A percentile compares a stretch with the other conserved stretches of the same genome.
phyloP scores from a whole-genome alignment of 306 rosid species.

The Pachyrhizus erosus region DNA sequence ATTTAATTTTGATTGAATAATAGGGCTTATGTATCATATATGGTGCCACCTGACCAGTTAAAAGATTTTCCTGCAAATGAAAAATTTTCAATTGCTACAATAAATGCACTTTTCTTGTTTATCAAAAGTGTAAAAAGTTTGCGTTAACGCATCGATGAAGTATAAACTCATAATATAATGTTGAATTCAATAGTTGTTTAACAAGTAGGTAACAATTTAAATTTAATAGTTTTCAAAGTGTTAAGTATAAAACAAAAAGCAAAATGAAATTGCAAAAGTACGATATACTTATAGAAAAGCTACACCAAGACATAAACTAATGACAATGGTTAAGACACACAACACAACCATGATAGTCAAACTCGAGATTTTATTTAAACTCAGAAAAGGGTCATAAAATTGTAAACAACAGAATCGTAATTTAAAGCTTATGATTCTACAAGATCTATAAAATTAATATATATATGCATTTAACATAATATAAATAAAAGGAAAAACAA shows the following conservation, averaged over 20 bases:
- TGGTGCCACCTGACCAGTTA: neutral
- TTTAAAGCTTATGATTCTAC: too few relatives aligned
- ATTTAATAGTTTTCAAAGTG: neutral
- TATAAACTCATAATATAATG: neutral
- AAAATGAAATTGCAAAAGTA: constrained; percentile 3
- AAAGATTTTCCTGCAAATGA: neutral
- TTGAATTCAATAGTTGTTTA: neutral
- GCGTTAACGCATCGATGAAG: neutral
- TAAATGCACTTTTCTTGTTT: neutral
- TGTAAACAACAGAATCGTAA: too few relatives aligned
- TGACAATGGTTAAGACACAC: neutral
- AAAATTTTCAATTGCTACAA: neutral
- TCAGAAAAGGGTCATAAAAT: too few relatives aligned
- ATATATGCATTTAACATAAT: too few relatives aligned
- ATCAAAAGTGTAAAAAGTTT: neutral
- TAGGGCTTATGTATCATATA: neutral
- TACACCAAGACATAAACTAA: neutral
- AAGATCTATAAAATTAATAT: too few relatives aligned
- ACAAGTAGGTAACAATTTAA: constrained; percentile 3
- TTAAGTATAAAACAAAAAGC: neutral
- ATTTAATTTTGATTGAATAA: neutral
- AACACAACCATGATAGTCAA: neutral
- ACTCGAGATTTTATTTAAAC: too few relatives aligned
- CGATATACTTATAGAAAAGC: neutral
- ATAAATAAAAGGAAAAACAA: too few relatives aligned